Conservation (phyloP, 768 basidiomycete genomes). For the Boletus rufocinnamomeus region DNA sequence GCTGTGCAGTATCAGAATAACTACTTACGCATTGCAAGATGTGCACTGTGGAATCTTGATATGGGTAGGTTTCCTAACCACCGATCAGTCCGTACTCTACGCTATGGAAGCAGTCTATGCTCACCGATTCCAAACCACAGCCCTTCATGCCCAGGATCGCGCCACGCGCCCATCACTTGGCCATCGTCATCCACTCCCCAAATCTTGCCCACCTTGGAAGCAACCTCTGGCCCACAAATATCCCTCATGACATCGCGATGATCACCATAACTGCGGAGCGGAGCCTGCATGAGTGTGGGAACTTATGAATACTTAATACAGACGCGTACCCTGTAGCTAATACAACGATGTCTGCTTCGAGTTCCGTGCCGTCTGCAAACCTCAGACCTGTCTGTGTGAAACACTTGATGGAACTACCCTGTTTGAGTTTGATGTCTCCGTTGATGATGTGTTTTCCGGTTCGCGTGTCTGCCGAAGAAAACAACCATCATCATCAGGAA, state of each 20-base stretch:
- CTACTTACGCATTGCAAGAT: conserved; percentile 8
- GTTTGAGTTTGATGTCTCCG: conserved; percentile 48
- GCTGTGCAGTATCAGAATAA: not conserved
- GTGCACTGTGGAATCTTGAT: conserved; percentile 11
- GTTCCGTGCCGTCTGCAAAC: conserved; percentile 27
- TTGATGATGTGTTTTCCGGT: conserved; percentile 43
- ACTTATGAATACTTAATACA: no score
- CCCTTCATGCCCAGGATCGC: conserved; percentile 33
- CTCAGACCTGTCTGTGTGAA: conserved; percentile 27
- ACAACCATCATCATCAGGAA: not conserved
- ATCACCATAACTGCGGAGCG: conserved; percentile 46
- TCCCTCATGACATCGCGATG: conserved; percentile 37
- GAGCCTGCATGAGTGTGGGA: not conserved
- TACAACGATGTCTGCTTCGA: conserved; percentile 24
- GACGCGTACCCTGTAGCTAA: conserved; percentile 20
- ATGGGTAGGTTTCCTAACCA: conserved; percentile 4
- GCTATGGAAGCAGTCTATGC: not conserved
- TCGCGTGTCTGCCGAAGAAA: conserved; percentile 30
- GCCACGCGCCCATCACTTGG: conserved; percentile 44
- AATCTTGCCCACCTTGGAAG: conserved; percentile 45
- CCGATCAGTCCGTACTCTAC: not conserved
- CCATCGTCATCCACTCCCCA: conserved; percentile 65
- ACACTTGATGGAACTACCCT: conserved; percentile 29
- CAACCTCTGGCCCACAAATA: conserved; percentile 48
- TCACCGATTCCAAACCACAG: conserved; percentile 16